phyloP scores from a whole-genome alignment of 768 basidiomycete genomes.

The Cystoderma amianthinum region DNA sequence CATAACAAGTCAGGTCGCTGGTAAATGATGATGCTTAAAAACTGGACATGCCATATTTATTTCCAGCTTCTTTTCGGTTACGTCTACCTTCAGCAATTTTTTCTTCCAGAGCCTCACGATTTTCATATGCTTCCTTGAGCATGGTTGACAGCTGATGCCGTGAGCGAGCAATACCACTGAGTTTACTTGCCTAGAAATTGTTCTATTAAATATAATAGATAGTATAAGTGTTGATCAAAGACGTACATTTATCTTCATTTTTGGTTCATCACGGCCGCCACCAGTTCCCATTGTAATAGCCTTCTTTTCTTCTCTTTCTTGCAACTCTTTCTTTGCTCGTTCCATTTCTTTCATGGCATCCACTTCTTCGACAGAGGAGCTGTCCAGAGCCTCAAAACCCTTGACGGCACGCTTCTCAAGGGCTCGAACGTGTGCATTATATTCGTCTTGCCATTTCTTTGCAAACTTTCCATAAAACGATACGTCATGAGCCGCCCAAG shows the following conservation, averaged over 20 bases:
- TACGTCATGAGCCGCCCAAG: slow-evolving; percentile 71
- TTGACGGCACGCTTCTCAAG: slow-evolving; percentile 62
- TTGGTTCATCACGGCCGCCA: slow-evolving; percentile 55
- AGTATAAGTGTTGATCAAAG: no score
- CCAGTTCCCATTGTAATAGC: slow-evolving; percentile 58
- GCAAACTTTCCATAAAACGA: slow-evolving; percentile 62
- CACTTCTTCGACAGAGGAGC: slow-evolving; percentile 47
- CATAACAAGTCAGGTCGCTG: slow-evolving; percentile 3
- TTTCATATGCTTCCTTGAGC: slow-evolving; percentile 76
- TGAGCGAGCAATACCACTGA: slow-evolving; percentile 61
- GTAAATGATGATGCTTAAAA: slow-evolving; percentile 14
- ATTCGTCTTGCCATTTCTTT: slow-evolving; percentile 68
- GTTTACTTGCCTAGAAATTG: slow-evolving; percentile 53
- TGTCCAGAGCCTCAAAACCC: slow-evolving; percentile 64
- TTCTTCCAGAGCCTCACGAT: slow-evolving; percentile 78
- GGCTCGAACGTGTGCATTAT: slow-evolving; percentile 64
- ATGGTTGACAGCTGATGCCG: slow-evolving; percentile 78
- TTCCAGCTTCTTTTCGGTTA: slow-evolving; percentile 86
- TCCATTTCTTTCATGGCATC: slow-evolving; percentile 75
- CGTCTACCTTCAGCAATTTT: slow-evolving; percentile 76
- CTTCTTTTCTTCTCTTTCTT: slow-evolving; percentile 73
- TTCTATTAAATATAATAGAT: neutral
- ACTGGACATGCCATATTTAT: slow-evolving; percentile 96
- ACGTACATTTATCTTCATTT: slow-evolving; percentile 77
- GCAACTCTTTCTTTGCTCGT: slow-evolving; percentile 63